Conservation (phyloP, 2,329 filamentous ascomycete species). For the Cladosporium sp. region DNA sequence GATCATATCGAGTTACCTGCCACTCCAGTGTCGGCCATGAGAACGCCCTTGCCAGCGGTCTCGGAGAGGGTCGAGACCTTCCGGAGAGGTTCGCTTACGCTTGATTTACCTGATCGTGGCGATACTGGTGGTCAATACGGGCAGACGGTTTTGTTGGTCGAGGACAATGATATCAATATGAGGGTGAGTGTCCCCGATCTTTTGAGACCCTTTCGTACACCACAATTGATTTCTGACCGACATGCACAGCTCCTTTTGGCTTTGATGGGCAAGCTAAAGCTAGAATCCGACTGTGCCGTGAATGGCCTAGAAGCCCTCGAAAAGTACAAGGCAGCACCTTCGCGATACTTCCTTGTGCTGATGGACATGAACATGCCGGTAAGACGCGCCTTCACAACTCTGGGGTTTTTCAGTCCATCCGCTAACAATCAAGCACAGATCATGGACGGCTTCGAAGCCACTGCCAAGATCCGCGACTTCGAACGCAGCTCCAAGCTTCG, state of each 20-base stretch:
- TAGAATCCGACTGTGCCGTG: constrained; percentile 16
- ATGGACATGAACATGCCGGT: constrained; percentile 42
- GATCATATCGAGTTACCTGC: neutral
- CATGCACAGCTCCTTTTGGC: constrained; percentile 18
- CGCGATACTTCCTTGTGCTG: constrained; percentile 17
- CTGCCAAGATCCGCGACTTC: constrained; percentile 26
- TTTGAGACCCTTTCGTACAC: neutral
- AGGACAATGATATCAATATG: constrained; percentile 33
- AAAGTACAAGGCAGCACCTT: constrained; percentile 9
- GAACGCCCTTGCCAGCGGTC: neutral
- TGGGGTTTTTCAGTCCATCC: neutral
- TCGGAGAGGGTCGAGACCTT: neutral
- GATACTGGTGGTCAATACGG: neutral
- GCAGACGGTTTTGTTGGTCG: constrained; percentile 25
- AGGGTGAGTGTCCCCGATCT: neutral
- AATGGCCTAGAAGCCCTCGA: constrained; percentile 21
- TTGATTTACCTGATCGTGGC: neutral
- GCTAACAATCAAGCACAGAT: constrained; percentile 3
- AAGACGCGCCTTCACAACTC: no score
- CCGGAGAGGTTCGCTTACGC: neutral
- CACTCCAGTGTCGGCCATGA: neutral
- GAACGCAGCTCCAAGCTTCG: constrained; percentile 18
- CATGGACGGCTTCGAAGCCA: constrained; percentile 32
- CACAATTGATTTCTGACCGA: neutral
- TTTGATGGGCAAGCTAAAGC: constrained; percentile 20